Evolutionary conservation across 2,329 filamentous ascomycete genomes (phyloP).

Genomic region (Fusarium sp.): DNA sequence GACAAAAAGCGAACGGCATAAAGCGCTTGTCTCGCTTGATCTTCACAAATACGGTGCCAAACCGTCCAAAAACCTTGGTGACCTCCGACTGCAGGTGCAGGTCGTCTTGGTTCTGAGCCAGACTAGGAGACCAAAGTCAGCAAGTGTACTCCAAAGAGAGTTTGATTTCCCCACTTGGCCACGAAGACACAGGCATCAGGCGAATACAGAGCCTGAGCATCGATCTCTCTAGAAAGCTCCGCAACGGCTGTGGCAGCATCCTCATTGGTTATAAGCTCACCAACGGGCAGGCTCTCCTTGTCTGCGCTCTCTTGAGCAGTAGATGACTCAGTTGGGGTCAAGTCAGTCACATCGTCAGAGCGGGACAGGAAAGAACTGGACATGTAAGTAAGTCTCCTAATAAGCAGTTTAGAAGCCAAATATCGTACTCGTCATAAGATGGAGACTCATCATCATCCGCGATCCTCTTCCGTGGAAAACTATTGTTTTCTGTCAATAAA

Average conservation of each 20-base stretch:
- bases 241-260: neutral
- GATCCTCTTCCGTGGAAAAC: conserved; percentile 5
- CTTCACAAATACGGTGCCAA: conserved; percentile 73
- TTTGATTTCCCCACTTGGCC: conserved; percentile 70
- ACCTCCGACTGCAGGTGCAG: conserved; percentile 67
- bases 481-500: conserved; percentile 15
- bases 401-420: neutral
- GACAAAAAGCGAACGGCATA: conserved; percentile 77
- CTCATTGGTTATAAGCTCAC: neutral
- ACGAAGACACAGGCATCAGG: conserved; percentile 75
- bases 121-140: conserved; percentile 55
- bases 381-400: neutral
- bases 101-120: conserved; percentile 67
- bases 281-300: neutral
- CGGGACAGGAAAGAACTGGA: conserved; percentile 4
- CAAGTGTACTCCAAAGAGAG: too few relatives aligned
- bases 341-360: neutral
- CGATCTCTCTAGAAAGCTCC: conserved; percentile 46
- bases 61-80: conserved; percentile 67
- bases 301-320: neutral
- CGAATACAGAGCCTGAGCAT: conserved; percentile 68
- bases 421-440: conserved; percentile 11
- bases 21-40: conserved; percentile 71
- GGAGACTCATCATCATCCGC: neutral
- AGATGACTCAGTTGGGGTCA: neutral